These are phyloP conservation scores for Jaltomata sinuosa DNA, from an alignment of 257 asterid species.

Conservation along the genomic window DNA sequence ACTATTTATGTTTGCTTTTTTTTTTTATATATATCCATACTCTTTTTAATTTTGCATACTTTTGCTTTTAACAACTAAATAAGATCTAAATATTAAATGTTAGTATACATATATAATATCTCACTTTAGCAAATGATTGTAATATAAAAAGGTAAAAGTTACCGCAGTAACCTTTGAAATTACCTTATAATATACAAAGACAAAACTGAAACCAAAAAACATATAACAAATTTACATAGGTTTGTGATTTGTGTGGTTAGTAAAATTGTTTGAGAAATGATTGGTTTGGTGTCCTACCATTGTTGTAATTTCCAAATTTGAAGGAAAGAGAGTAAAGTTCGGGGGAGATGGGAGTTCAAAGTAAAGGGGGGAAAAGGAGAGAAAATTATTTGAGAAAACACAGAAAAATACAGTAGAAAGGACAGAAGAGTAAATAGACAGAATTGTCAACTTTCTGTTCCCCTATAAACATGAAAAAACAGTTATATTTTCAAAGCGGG, in stretches of 20 bases:
- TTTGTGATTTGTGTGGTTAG: not conserved
- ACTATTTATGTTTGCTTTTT: too few relatives aligned
- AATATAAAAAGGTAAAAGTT: too few relatives aligned
- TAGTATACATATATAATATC: too few relatives aligned
- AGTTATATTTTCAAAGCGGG: constrained; percentile 16
- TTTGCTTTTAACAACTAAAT: too few relatives aligned
- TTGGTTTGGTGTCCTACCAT: not conserved
- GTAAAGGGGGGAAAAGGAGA: not conserved
- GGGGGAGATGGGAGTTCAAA: not conserved
- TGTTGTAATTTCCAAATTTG: not conserved
- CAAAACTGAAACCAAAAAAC: not conserved
- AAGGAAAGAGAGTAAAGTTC: not conserved
- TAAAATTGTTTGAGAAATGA: not conserved
- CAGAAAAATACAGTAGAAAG: not conserved
- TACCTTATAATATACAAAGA: not conserved
- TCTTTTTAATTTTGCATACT: too few relatives aligned
- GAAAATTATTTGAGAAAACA: not conserved
- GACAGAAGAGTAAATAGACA: constrained; percentile 23
- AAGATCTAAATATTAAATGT: too few relatives aligned
- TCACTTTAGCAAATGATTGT: too few relatives aligned
- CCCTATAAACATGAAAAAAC: constrained; percentile 17
- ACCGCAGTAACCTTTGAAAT: too few relatives aligned
- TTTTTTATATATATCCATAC: too few relatives aligned
- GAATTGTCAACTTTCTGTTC: constrained; percentile 1
- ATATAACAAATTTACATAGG: not conserved